Conservation (phyloP, 1,284 basidiomycete genomes). For the Cystobasidium sp. region DNA sequence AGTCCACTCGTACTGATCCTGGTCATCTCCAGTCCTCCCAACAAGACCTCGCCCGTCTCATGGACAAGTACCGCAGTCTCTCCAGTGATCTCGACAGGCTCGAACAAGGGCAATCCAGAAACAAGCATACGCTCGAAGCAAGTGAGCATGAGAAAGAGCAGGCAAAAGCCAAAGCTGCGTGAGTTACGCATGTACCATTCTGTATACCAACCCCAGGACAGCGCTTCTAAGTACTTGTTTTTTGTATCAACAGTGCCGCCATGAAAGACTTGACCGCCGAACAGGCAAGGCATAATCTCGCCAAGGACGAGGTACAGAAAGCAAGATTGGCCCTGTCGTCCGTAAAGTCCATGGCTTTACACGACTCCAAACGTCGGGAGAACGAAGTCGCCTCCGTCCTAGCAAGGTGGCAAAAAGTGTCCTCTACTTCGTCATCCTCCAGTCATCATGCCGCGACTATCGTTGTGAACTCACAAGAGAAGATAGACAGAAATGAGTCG, state of each 20-base stretch:
- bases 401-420: conserved; percentile 39
- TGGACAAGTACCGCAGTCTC: conserved; percentile 35
- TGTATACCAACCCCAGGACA: not conserved
- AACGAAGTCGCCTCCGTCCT: conserved; percentile 29
- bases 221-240: not conserved
- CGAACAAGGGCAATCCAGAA: conserved; percentile 5
- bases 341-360: conserved; percentile 21
- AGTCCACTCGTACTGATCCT: not conserved
- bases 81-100: conserved; percentile 32
- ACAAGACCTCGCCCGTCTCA: conserved; percentile 25
- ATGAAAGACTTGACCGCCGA: conserved; percentile 29
- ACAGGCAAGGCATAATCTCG: conserved; percentile 18
- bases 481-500: not conserved
- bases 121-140: not conserved
- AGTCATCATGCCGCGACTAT: conserved; percentile 14
- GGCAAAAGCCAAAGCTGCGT: conserved; percentile 29
- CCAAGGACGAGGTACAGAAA: conserved; percentile 29
- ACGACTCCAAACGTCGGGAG: conserved; percentile 35
- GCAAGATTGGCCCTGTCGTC: conserved; percentile 25
- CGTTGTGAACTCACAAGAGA: conserved; percentile 9
- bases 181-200: not conserved
- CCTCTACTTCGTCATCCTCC: not conserved
- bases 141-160: conserved; percentile 38
- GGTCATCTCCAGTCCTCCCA: conserved; percentile 6
- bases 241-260: conserved; percentile 21